phyloP scores from a whole-genome alignment of 2,329 filamentous ascomycete species.

The Penicillium sp. region DNA sequence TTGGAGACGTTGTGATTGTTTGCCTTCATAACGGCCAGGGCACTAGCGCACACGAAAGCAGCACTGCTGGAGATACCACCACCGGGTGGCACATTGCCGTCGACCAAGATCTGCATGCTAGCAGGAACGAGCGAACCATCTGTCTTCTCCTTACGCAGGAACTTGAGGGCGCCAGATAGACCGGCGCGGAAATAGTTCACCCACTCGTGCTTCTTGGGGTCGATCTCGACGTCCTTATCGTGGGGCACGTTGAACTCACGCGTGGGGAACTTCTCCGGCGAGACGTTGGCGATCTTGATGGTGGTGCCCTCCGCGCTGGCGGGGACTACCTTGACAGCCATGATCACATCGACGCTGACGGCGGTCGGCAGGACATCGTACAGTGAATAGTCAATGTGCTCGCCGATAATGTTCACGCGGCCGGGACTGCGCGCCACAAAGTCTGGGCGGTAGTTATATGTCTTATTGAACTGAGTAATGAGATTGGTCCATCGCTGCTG shows the following conservation, averaged over 20 bases:
- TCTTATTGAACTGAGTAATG: slow-evolving; percentile 65
- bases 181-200: slow-evolving; percentile 98
- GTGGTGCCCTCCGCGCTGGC: slow-evolving; percentile 51
- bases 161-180: slow-evolving; percentile 72
- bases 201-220: slow-evolving; percentile 85
- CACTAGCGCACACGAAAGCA: slow-evolving; percentile 86
- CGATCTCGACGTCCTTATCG: slow-evolving; percentile 68
- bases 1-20: slow-evolving; percentile 85
- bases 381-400: slow-evolving; percentile 98
- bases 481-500: slow-evolving; percentile 72
- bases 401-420: slow-evolving; percentile 95
- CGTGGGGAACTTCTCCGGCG: slow-evolving; percentile 69
- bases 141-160: slow-evolving; percentile 66
- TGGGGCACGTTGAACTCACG: slow-evolving; percentile 69
- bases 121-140: slow-evolving; percentile 62
- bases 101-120: slow-evolving; percentile 83
- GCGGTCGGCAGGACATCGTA: slow-evolving; percentile 96
- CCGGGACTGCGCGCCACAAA: slow-evolving; percentile 90
- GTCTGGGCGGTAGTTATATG: slow-evolving; percentile 67
- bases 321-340: slow-evolving; percentile 66
- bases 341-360: slow-evolving; percentile 83
- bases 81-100: slow-evolving; percentile 87
- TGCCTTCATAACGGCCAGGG: slow-evolving; percentile 80
- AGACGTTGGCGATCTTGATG: slow-evolving; percentile 77
- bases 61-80: slow-evolving; percentile 92